Evolutionary conservation across 2,329 filamentous ascomycete genomes (phyloP), one percentile per base, ranked within the genome.

Genomic region (Diaporthe nobilis): DNA sequence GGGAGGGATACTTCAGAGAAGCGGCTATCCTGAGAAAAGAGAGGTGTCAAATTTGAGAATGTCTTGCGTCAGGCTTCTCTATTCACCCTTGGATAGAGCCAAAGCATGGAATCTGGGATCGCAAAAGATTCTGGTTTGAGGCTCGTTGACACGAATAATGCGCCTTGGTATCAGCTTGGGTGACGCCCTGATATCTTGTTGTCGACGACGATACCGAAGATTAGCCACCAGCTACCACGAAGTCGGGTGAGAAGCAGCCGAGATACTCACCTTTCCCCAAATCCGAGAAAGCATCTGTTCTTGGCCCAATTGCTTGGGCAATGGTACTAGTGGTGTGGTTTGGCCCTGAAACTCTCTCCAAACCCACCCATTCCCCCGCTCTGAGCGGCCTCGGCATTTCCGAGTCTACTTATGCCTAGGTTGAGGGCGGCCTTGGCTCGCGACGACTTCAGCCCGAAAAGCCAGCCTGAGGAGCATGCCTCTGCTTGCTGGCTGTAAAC

Each of bases 341-440:
- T 15, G 65, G 65, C 65, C n/a, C 65, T 68, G 65, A 53, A 68
- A 68, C 65, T 28, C 12, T 68, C 65, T 51, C 47, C 47, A 68
- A 68, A 68, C 1, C 47, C n/a, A 25, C 39, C 22, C 31, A 28
- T 68, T 68, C 13, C 47, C 61, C 42, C 61, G 61, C 61, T n/a
- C 31, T 6, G 31, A 6, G 65, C 47, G 31, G 31, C 7, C 47
- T 37, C 65, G 65, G 65, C 65, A 53, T 25, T 68, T 68, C 65
- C 47, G 65, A 68, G 47, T 25, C 34, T 39, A 28, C 28, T 28
- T 28, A 53, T 39, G 65, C 47, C 37, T 34, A 34, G 47, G 20
- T 53, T 53, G 22, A 17, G 22, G 12, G n/a, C 9, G 22, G 65
- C 47, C 65, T 53, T 68, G 65, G 65, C 65, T 68, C 65, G 65